These are phyloP conservation scores for Fusarium vanettenii DNA, from an alignment of 2,329 filamentous ascomycete genomes.

Conservation along the genomic window DNA sequence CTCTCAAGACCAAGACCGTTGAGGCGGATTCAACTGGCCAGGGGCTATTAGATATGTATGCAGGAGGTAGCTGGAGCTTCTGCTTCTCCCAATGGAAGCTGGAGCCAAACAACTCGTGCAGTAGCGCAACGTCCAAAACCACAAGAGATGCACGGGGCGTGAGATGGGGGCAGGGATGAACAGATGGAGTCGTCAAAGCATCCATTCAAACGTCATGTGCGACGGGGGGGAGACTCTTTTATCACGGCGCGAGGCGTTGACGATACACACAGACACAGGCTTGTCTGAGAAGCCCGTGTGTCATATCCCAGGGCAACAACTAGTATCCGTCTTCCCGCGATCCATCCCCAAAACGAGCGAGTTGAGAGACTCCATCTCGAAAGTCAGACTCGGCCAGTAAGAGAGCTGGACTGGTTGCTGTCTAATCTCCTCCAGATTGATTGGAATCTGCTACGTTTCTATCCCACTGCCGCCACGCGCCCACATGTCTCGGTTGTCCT, in stretches of 20 bases:
- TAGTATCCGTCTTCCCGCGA: slow-evolving; percentile 4
- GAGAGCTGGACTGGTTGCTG: slow-evolving; percentile 12
- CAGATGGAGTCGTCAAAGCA: slow-evolving; percentile 9
- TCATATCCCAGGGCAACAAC: slow-evolving; percentile 44
- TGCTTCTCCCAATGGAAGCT: not conserved
- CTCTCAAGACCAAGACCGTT: not conserved
- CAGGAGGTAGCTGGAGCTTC: not conserved
- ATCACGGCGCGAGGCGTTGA: slow-evolving; percentile 2
- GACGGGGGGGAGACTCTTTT: slow-evolving; percentile 16
- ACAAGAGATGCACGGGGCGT: not conserved
- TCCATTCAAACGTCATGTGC: not conserved
- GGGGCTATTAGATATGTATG: not conserved
- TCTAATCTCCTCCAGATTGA: slow-evolving; percentile 39
- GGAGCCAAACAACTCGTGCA: not conserved
- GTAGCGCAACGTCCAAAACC: slow-evolving; percentile 9
- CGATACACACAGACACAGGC: not conserved
- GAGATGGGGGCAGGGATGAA: slow-evolving; percentile 17
- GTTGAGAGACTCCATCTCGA: slow-evolving; percentile 5
- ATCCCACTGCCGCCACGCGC: not conserved
- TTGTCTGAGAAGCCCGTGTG: slow-evolving; percentile 7
- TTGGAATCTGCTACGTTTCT: slow-evolving; percentile 35
- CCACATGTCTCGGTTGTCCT: slow-evolving; percentile 18
- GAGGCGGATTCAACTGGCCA: slow-evolving; percentile 8
- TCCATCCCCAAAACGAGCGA: slow-evolving; percentile 8
- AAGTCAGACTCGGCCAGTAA: not conserved